Base-by-base conservation (phyloP, 495 filamentous ascomycete genomes). In the Aspergillus ostianus region DNA sequence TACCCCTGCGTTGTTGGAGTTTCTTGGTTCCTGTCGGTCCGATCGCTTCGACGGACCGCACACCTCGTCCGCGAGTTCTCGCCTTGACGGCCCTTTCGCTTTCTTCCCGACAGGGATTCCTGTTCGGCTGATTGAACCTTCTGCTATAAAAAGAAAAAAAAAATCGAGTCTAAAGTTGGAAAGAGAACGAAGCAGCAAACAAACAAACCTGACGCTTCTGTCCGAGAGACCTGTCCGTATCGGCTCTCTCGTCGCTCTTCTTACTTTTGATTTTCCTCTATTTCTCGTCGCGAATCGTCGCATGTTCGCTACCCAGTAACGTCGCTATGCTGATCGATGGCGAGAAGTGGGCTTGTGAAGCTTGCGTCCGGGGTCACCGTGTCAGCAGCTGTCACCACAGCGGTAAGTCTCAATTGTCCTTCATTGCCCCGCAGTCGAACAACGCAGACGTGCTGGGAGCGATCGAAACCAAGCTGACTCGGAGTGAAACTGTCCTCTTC, bases 341-440 rank as follows among this genome's bases (percentile, higher is more conserved):
- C 73, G 90, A 93, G 80, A 93, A 93, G 80, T 93, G 83, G 77
- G 88, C 89, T 73, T 96, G 91, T 80, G 91, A 96, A 80, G 91
- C 91, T 81, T 96, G 91, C 80, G 90, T 96, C 74, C 84, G 91
- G 75, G 91, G 91, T 70, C 91, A 96, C 80, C 88, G 91, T 71
- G 91, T 96, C 70, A 95, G 90, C 85, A 93, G 90, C 75, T 96
- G 91, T 83, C 89, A 93, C 76, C 91, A 96, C 73, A 79, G 85
- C 75, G 90, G 90, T 93, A 83, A 80, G 88, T 84, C 62, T 57
- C 0, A 10, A 10, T 62, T 26, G 23, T 26, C 62, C 61, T 65
- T 73, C 59, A 61, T 69, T 53, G 54, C 53, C 47, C 51, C 54
- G 46, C 44, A 32, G 45, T 32, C 23, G 23, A 26, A 26, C 23